Conservation (phyloP, 371 early-diverging fungal genomes). For the Lichtheimia corymbifera region DNA sequence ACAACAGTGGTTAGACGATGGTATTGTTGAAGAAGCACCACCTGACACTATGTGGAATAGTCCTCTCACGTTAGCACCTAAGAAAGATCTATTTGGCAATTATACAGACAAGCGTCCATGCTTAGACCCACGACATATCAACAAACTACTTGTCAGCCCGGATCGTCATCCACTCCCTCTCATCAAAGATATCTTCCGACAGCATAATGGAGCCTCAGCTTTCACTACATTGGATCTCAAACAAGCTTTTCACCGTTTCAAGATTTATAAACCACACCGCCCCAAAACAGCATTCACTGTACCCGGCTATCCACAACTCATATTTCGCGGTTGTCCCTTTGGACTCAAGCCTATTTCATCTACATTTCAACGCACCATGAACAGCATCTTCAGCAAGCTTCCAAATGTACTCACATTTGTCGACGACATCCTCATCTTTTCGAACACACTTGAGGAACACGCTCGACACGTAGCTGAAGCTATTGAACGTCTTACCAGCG, state of each 20-base stretch:
- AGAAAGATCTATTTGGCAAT: constrained; percentile 23
- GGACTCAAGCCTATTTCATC: constrained; percentile 28
- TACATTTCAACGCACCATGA: constrained; percentile 23
- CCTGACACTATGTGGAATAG: constrained; percentile 16
- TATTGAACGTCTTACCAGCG: constrained; percentile 17
- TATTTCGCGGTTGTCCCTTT: constrained; percentile 23
- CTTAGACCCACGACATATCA: constrained; percentile 26
- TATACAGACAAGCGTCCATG: constrained; percentile 16
- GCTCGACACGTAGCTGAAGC: constrained; percentile 9
- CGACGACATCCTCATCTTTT: constrained; percentile 14
- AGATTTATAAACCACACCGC: constrained; percentile 19
- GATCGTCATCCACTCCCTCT: constrained; percentile 21
- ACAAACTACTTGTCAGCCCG: constrained; percentile 16
- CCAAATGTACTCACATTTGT: constrained; percentile 1
- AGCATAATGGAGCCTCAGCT: constrained; percentile 11
- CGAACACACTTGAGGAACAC: constrained; percentile 8
- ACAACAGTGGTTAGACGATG: constrained; percentile 6
- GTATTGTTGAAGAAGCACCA: constrained; percentile 1
- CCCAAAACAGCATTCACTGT: constrained; percentile 1
- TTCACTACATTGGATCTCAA: constrained; percentile 27
- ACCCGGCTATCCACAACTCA: not conserved
- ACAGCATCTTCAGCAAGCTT: not conserved
- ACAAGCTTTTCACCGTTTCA: constrained; percentile 28
- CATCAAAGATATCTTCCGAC: constrained; percentile 13
- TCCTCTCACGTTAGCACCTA: constrained; percentile 23